Conservation (phyloP, 441 rosid species). For the Croton laevigatus region DNA sequence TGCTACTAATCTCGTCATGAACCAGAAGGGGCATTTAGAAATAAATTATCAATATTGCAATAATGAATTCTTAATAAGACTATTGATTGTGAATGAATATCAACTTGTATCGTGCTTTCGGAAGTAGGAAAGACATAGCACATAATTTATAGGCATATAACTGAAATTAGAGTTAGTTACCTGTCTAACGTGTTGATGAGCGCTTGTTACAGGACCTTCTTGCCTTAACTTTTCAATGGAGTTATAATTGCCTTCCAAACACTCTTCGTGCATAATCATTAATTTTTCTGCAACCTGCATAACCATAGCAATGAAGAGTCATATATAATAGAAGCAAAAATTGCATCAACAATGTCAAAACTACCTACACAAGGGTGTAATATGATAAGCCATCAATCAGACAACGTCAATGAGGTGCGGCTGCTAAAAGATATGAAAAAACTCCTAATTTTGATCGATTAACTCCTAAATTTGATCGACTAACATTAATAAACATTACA, state of each 20-base stretch:
- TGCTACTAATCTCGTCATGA: neutral
- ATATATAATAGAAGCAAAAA: neutral
- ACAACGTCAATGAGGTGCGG: no score
- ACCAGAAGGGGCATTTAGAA: neutral
- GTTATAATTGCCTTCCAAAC: conserved; percentile 48
- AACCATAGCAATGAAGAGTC: neutral
- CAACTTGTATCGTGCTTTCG: neutral
- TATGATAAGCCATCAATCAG: neutral
- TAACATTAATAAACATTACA: neutral
- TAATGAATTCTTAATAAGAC: neutral
- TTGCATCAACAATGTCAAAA: neutral
- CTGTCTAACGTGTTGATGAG: conserved; percentile 47
- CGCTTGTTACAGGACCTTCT: conserved; percentile 31
- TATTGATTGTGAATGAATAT: neutral
- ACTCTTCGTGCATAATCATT: conserved; percentile 73
- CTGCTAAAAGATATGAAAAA: neutral
- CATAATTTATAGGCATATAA: neutral
- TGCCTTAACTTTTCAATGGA: conserved; percentile 54
- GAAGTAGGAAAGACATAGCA: neutral
- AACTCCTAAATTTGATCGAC: neutral
- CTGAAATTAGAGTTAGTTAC: conserved; percentile 29
- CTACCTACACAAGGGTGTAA: neutral
- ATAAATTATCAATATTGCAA: neutral
- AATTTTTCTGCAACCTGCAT: conserved; percentile 74
- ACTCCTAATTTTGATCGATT: neutral